A percentile compares a stretch with the other conserved stretches of the same genome.
These are phyloP conservation scores for Trichophaea hybrida DNA, from an alignment of 2,329 filamentous ascomycete genomes.

Conservation along the genomic window DNA sequence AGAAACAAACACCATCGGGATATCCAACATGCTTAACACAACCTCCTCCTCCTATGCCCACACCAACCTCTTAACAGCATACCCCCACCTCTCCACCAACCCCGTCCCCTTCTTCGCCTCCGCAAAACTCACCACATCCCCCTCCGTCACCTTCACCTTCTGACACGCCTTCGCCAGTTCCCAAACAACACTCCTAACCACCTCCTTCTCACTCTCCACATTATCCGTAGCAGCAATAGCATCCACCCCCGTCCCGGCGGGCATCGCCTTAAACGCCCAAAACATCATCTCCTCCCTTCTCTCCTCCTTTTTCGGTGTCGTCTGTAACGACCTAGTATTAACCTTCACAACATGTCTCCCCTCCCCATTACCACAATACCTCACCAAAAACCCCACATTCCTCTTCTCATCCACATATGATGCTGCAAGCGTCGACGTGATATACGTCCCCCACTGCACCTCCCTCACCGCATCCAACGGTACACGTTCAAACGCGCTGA, in stretches of 20 bases:
- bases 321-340: slow-evolving; percentile 71
- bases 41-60: slow-evolving; percentile 40
- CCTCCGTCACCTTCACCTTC: slow-evolving; percentile 8
- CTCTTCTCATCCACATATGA: slow-evolving; percentile 60
- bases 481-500: slow-evolving; percentile 78
- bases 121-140: slow-evolving; percentile 66
- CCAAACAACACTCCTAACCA: neutral
- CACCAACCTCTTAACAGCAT: slow-evolving; percentile 85
- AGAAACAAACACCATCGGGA: no score
- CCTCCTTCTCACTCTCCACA: slow-evolving; percentile 30
- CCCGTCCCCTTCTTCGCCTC: slow-evolving; percentile 82
- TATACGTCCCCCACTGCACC: slow-evolving; percentile 66
- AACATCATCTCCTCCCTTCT: slow-evolving; percentile 28
- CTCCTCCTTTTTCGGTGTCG: slow-evolving; percentile 27
- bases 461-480: slow-evolving; percentile 57
- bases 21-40: no score
- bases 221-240: slow-evolving; percentile 19
- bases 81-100: slow-evolving; percentile 70
- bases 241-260: slow-evolving; percentile 27
- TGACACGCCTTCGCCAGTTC: slow-evolving; percentile 8
- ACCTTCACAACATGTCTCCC: slow-evolving; percentile 54
- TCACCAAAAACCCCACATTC: slow-evolving; percentile 73
- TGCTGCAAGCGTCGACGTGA: slow-evolving; percentile 71
- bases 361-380: slow-evolving; percentile 53
- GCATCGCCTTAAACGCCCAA: slow-evolving; percentile 44